Evolutionary conservation across 1,284 basidiomycete genomes (phyloP).

Genomic region (Farysia itapuensis): DNA sequence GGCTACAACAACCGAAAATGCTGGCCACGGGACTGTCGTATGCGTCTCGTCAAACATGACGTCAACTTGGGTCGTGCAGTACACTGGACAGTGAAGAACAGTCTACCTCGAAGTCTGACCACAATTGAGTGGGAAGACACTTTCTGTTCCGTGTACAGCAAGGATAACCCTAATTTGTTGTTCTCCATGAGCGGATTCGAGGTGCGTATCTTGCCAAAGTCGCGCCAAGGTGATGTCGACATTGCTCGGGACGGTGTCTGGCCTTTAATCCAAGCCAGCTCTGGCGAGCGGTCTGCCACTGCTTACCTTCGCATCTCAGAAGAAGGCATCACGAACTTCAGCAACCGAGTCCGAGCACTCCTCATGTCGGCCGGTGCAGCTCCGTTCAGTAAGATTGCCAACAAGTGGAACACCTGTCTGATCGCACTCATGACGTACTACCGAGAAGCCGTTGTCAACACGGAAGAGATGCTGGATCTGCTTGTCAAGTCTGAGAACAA

Average conservation of each 20-base stretch:
- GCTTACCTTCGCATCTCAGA: slow-evolving; percentile 97
- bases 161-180: slow-evolving; percentile 94
- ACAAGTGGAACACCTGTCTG: slow-evolving; percentile 95
- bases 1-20: slow-evolving; percentile 99
- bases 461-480: slow-evolving; percentile 73
- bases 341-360: slow-evolving; percentile 77
- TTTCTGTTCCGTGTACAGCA: slow-evolving; percentile 75
- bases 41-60: slow-evolving; percentile 99
- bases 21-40: slow-evolving; percentile 98
- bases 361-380: slow-evolving; percentile 98
- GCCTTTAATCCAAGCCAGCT: slow-evolving; percentile 90
- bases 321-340: slow-evolving; percentile 70
- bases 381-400: slow-evolving; percentile 98
- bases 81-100: slow-evolving; percentile 99
- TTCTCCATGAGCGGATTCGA: slow-evolving; percentile 99
- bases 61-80: slow-evolving; percentile 97
- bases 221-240: slow-evolving; percentile 89
- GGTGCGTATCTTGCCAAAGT: slow-evolving; percentile 92
- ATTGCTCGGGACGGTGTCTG: slow-evolving; percentile 97
- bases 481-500: slow-evolving; percentile 60
- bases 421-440: slow-evolving; percentile 82
- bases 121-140: slow-evolving; percentile 86
- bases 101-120: slow-evolving; percentile 88
- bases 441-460: slow-evolving; percentile 97
- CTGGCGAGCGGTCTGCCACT: slow-evolving; percentile 95